phyloP scores from a whole-genome alignment of 108 stramenopile species.

The Heterococcus sp. region DNA sequence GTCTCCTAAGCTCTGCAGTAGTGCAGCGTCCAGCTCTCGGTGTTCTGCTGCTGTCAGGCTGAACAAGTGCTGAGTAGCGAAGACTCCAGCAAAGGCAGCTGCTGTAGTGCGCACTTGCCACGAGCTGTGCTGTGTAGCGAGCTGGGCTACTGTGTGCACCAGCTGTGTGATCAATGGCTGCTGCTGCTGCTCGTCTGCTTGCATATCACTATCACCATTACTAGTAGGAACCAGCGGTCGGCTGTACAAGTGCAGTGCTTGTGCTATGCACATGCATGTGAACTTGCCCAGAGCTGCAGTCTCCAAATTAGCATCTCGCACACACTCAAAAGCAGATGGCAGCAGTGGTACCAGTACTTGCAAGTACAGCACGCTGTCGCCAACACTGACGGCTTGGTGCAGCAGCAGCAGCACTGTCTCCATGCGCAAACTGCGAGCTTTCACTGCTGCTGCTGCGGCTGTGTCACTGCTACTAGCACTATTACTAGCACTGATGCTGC shows the following conservation, averaged over 20 bases:
- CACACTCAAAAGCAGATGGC: conserved; percentile 19
- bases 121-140: conserved; percentile 3
- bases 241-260: conserved; percentile 5
- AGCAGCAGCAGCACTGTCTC: conserved; percentile 31
- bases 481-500: no score
- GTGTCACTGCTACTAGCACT: background rate
- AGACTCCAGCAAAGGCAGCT: conserved; percentile 10
- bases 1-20: conserved; percentile 24
- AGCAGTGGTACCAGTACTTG: conserved; percentile 27
- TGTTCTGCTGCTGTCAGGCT: conserved; percentile 21
- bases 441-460: no score
- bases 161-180: background rate
- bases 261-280: conserved; percentile 11
- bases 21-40: conserved; percentile 1
- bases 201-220: background rate
- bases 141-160: background rate
- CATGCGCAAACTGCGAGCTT: conserved; percentile 9
- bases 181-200: background rate
- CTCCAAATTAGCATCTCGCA: conserved; percentile 17
- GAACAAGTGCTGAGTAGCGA: conserved; percentile 22
- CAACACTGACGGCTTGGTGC: conserved; percentile 4
- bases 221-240: background rate
- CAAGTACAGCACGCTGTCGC: conserved; percentile 11
- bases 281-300: conserved; percentile 11
- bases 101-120: conserved; percentile 21